phyloP scores from a whole-genome alignment of 2,329 filamentous ascomycete species.

The Cordyceps cicadae region DNA sequence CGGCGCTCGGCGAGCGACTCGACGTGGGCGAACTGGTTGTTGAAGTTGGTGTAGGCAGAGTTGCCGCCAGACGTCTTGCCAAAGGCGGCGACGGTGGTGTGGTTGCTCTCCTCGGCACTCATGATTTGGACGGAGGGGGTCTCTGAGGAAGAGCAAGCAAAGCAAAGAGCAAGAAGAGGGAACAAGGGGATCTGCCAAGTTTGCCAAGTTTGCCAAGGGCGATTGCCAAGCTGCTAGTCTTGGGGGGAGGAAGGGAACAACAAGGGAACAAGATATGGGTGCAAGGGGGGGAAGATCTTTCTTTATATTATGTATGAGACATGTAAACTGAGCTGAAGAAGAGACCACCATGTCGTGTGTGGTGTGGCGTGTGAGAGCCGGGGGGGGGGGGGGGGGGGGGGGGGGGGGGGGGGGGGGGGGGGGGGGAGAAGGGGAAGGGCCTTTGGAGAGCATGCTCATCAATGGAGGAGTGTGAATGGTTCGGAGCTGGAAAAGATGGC shows the following conservation, averaged over 20 bases:
- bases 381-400: no score
- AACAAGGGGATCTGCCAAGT: not conserved
- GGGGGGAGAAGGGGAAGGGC: no score
- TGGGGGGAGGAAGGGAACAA: not conserved
- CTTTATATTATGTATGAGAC: conserved; percentile 8
- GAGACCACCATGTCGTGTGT: not conserved
- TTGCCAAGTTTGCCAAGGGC: conserved; percentile 8
- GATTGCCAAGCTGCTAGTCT: conserved; percentile 9
- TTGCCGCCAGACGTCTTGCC: conserved; percentile 55
- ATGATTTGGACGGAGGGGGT: not conserved
- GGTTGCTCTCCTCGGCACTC: conserved; percentile 8
- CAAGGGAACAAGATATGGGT: not conserved
- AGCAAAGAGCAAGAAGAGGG: not conserved
- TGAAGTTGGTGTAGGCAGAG: conserved; percentile 66
- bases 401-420: no score
- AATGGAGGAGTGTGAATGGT: conserved; percentile 1
- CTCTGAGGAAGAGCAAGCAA: not conserved
- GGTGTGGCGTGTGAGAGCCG: not conserved
- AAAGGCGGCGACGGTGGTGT: conserved; percentile 14
- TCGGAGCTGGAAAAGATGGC: not conserved
- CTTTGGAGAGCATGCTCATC: not conserved
- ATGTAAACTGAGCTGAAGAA: not conserved
- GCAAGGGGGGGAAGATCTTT: not conserved
- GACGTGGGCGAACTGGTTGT: conserved; percentile 60
- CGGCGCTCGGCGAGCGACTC: conserved; percentile 70